Conservation (phyloP, 2,329 filamentous ascomycete genomes). For the Neofusicoccum sp. region DNA sequence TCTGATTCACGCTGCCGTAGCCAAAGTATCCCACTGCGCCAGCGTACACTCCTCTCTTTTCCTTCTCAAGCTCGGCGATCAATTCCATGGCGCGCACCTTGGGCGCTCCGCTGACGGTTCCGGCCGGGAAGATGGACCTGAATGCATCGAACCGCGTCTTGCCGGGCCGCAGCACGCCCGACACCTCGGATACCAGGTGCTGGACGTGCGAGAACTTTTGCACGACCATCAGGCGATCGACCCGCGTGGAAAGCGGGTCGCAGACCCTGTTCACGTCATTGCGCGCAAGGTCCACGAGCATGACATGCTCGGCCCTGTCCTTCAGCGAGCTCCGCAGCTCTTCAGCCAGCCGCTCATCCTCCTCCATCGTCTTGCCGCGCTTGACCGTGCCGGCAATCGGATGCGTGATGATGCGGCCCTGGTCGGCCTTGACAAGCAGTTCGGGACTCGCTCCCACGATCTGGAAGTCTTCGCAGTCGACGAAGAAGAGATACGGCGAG, state of each 20-base stretch:
- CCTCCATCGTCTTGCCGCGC: slow-evolving; percentile 74
- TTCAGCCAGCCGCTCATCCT: slow-evolving; percentile 76
- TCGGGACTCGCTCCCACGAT: slow-evolving; percentile 95
- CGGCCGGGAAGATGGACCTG: slow-evolving; percentile 92
- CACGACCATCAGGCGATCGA: slow-evolving; percentile 80
- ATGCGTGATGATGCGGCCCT: slow-evolving; percentile 86
- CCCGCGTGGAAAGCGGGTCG: slow-evolving; percentile 82
- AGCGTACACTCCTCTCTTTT: slow-evolving; percentile 94
- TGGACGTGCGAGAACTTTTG: slow-evolving; percentile 84
- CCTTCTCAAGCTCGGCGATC: slow-evolving; percentile 87
- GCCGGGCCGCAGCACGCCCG: slow-evolving; percentile 76
- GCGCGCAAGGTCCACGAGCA: slow-evolving; percentile 92
- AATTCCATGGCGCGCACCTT: slow-evolving; percentile 97
- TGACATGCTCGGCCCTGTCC: slow-evolving; percentile 69
- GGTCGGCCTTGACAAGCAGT: slow-evolving; percentile 86
- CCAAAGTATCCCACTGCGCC: slow-evolving; percentile 97
- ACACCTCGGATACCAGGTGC: slow-evolving; percentile 94
- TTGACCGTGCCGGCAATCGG: slow-evolving; percentile 96
- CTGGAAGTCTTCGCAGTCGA: slow-evolving; percentile 88
- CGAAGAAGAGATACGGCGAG: slow-evolving; percentile 94
- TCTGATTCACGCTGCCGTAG: slow-evolving; percentile 68
- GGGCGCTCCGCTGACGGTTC: slow-evolving; percentile 90
- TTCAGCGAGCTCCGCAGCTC: slow-evolving; percentile 79
- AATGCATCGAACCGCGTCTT: slow-evolving; percentile 95
- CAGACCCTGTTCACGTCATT: slow-evolving; percentile 97